A percentile compares a stretch with the other conserved stretches of the same genome.
Evolutionary conservation across 2,329 filamentous ascomycete species (phyloP).

Genomic region (Colletotrichum scovillei): DNA sequence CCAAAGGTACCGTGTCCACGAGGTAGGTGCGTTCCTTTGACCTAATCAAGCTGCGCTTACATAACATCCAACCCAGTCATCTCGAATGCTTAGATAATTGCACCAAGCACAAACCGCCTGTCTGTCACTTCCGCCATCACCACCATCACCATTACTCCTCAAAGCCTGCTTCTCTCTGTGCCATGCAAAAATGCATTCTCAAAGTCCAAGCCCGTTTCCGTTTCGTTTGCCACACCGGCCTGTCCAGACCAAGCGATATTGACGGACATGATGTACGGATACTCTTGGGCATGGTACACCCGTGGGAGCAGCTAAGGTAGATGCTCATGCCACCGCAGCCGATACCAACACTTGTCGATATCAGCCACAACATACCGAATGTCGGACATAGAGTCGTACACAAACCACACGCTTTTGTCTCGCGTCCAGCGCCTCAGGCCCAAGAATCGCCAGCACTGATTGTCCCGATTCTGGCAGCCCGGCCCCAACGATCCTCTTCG

Average conservation of each 20-base stretch:
- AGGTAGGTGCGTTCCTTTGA: too few species aligned
- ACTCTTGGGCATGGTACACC: background rate
- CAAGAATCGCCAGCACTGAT: background rate
- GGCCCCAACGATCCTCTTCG: too few species aligned
- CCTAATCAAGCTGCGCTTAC: too few species aligned
- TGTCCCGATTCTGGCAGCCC: background rate
- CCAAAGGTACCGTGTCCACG: too few species aligned
- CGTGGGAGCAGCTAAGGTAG: background rate
- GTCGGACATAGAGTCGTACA: background rate
- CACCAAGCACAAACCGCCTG: too few species aligned
- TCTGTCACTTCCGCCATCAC: too few species aligned
- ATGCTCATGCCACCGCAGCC: background rate
- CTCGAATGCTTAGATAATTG: too few species aligned
- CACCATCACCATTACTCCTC: too few species aligned
- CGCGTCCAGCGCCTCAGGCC: background rate
- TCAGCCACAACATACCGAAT: background rate
- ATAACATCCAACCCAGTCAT: too few species aligned
- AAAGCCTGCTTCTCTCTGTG: background rate
- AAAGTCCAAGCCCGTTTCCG: constrained; percentile 24
- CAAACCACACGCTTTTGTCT: background rate
- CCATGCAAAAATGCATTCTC: background rate
- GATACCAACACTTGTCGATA: background rate
- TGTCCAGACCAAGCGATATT: constrained; percentile 7
- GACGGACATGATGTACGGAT: background rate
- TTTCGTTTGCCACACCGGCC: constrained; percentile 15